These are phyloP conservation scores for Capsicum baccatum DNA, from an alignment of 257 asterid genomes.

Conservation along the genomic window DNA sequence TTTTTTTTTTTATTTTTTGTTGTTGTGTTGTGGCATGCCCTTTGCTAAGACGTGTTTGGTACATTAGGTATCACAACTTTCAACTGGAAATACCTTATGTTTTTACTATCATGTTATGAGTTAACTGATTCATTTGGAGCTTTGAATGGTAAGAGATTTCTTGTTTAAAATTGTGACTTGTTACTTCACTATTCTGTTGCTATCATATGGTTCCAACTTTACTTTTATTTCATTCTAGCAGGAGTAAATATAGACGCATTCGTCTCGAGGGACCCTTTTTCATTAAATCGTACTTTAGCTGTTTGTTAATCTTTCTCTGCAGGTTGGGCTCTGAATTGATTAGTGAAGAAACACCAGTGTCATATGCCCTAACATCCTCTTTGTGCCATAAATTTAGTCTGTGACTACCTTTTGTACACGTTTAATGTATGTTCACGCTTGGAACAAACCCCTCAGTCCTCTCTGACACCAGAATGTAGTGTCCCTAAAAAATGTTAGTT, in stretches of 20 bases:
- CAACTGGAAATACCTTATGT: background rate
- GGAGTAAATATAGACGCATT: background rate
- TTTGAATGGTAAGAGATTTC: background rate
- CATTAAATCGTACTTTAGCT: background rate
- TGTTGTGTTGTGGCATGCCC: background rate
- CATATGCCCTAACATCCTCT: background rate
- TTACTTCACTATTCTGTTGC: background rate
- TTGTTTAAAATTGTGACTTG: background rate
- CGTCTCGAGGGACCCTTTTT: background rate
- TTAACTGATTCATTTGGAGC: background rate
- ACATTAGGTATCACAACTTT: slow-evolving; percentile 1
- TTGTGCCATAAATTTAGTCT: background rate
- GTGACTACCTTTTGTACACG: background rate
- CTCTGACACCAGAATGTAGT: background rate
- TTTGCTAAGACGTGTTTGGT: background rate
- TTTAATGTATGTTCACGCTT: background rate
- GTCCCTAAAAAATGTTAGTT: background rate
- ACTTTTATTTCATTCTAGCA: background rate
- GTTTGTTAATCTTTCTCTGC: slow-evolving; percentile 10
- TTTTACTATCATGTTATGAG: background rate
- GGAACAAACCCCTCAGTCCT: background rate
- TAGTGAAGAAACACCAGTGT: background rate
- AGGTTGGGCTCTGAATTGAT: background rate
- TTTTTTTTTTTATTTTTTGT: too few species aligned
- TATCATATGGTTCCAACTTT: background rate